Base-by-base conservation (phyloP, 2,329 filamentous ascomycete species). In the Ophiostoma australiae region DNA sequence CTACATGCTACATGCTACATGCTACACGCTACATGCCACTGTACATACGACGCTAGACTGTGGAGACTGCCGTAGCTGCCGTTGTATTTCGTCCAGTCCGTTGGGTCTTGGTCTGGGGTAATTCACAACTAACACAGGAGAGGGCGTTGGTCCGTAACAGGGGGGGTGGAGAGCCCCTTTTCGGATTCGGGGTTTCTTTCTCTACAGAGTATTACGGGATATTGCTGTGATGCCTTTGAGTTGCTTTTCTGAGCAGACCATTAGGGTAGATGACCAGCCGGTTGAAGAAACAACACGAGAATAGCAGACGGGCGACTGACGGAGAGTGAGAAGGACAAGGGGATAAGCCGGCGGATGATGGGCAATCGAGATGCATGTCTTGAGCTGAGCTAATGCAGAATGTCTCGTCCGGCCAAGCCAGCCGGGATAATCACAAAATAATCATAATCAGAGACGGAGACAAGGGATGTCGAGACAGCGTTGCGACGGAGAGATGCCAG, bases 61-160 rank as follows among this genome's bases (percentile, higher is more conserved):
- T 33, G 27, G 58, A 63, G 23, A 63, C 33, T 41, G 39, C 37
- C 10, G 37, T 33, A 63, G 11, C 27, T 33, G 58, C 58, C 58
- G 58, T 63, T 63, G 15, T 33, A 63, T 63, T 48, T 48, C 44
- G 44, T 48, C 44, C 44, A 48, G 44, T 63, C 27, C 27, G 23
- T 33, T 63, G 58, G 27, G 27, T 35, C 23, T 48, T 44, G 11
- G 44, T 33, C 27, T 20, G 58, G 58, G 58, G 58, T 63, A 41
- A 41, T 41, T 39, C 3, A 39, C 37, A 39, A 39, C 10, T 39
- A 39, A 39, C 8, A 39, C 37, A 39, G 58, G n/a, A 63, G 44
- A 48, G 7, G 15, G 23, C 55, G 13, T 67, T n/a, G 69, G 61
- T 67, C 23, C 44, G 44, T n/a, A 48, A 48, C 44, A 48, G 44